A percentile compares a stretch with the other conserved stretches of the same genome.
These are phyloP conservation scores for Incumbomyces lentus DNA, from an alignment of 2,329 filamentous ascomycete species.

Conservation along the genomic window DNA sequence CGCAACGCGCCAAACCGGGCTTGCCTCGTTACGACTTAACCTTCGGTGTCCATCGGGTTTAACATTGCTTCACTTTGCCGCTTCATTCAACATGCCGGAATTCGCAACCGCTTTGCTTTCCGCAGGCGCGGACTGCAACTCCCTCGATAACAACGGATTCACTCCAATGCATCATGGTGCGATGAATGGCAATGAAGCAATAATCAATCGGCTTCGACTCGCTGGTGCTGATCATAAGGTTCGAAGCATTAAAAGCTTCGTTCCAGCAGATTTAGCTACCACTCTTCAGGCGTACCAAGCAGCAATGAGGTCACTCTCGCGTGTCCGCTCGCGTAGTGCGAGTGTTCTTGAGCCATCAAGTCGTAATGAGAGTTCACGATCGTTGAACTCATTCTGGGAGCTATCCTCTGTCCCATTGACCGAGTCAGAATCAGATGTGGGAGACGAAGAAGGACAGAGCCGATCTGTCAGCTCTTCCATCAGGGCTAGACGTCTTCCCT, in stretches of 20 bases:
- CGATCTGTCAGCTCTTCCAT: neutral
- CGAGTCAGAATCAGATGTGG: constrained; percentile 34
- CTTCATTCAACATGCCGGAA: constrained; percentile 61
- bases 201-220: constrained; percentile 63
- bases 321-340: constrained; percentile 56
- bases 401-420: constrained; percentile 32
- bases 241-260: constrained; percentile 59
- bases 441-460: constrained; percentile 17
- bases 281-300: constrained; percentile 54
- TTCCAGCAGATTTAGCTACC: constrained; percentile 59
- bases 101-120: constrained; percentile 68
- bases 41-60: constrained; percentile 57
- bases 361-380: constrained; percentile 52
- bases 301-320: constrained; percentile 51
- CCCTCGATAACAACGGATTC: constrained; percentile 67
- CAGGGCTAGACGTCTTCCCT: neutral
- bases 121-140: constrained; percentile 65
- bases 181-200: constrained; percentile 63
- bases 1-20: constrained; percentile 45
- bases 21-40: constrained; percentile 47
- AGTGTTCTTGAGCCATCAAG: constrained; percentile 48
- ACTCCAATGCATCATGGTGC: constrained; percentile 74
- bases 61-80: constrained; percentile 71
- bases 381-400: constrained; percentile 58
- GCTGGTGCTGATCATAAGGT: constrained; percentile 62